Base-by-base conservation (phyloP, 75 land plant species). In the Pinus albicaulis region DNA sequence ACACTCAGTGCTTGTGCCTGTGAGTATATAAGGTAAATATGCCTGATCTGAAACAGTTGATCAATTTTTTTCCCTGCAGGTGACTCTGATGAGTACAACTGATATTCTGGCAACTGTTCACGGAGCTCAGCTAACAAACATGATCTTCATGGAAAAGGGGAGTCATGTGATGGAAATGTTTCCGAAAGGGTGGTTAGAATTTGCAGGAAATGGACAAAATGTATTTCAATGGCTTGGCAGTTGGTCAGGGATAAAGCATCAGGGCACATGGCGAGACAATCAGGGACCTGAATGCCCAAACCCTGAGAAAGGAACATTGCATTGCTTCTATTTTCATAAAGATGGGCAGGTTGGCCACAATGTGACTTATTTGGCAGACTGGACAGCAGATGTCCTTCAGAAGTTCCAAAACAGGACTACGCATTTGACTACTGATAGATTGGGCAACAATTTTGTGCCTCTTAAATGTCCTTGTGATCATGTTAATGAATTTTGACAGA, bases 161-260 rank as follows among this genome's bases (percentile, higher is more conserved):
- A 87, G 92, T 59, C 80, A 84, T 5, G 81, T 95, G 61, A 93
- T 95, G 92, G 98, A 95, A 80, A 84, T 93, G 75, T 89, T 87
- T 44, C 98, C 97, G 3, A 91, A 86, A 55, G 97, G 97, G 6
- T 95, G 98, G 98, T 61, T 84, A 3, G 84, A 93, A 74, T 71
- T 84, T 1, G 92, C 91, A 14, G 97, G 98, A 8, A 71, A 74
- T 2, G 97, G 97, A 3, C 94, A 95, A 78, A 84, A 80, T 24
- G 88, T 91, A 1, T 89, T 77, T 68, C 91, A 82, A 20, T 87
- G 90, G 86, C 48, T 91, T 0, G 92, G 98, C 0, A 77, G 74
- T 57, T 89, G 89, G 88, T 80, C 87, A 2, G 87, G 91, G 14
- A 80, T 94, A 76, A 28, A 73, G 4, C 98, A 96, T 60, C 82